Evolutionary conservation across 164 flowering plant genomes (phyloP).

Genomic region (Saururus chinensis): DNA sequence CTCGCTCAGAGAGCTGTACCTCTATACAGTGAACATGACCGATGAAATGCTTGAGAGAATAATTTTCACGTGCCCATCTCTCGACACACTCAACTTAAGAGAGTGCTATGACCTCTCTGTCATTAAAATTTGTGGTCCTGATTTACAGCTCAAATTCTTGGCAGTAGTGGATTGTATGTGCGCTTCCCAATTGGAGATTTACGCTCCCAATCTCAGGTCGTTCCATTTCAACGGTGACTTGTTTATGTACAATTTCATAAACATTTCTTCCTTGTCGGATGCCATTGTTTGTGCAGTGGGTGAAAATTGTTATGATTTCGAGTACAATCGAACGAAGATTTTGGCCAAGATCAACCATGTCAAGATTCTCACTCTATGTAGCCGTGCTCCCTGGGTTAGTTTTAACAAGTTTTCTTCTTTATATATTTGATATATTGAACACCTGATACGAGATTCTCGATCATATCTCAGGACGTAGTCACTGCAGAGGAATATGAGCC

Average conservation of each 20-base stretch:
- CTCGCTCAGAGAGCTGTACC: background rate
- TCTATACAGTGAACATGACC: background rate
- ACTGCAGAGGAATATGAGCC: background rate
- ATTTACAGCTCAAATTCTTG: background rate
- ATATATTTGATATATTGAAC: no score
- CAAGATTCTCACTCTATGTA: background rate
- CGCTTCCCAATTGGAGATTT: no score
- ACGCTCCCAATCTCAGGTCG: background rate
- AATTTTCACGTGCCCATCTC: background rate
- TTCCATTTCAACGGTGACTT: background rate
- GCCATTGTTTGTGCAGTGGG: background rate
- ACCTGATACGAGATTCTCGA: no score
- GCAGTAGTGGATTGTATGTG: background rate
- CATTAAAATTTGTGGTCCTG: background rate
- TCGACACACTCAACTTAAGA: background rate
- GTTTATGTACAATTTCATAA: background rate
- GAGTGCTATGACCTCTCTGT: background rate
- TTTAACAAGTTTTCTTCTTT: background rate
- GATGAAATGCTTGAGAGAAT: background rate
- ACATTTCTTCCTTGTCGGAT: background rate
- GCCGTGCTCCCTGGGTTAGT: background rate
- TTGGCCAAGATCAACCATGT: background rate
- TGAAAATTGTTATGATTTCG: background rate
- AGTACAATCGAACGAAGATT: background rate
- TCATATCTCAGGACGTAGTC: background rate